Conservation (phyloP, 345 rosid genomes). For the Acer campestre region DNA sequence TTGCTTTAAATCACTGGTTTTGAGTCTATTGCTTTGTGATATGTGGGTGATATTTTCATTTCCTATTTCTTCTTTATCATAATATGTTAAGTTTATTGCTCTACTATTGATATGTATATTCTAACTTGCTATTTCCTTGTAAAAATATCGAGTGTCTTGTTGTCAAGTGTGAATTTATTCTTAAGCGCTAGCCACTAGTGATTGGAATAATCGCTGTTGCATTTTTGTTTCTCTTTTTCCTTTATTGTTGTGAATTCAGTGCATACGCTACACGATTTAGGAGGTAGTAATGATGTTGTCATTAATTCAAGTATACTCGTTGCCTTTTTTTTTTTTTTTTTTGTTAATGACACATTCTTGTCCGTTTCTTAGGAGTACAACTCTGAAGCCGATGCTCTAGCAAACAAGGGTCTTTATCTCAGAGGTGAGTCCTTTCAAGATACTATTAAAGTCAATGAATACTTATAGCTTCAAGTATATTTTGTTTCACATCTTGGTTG, state of each 20-base stretch:
- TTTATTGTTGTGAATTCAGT: not conserved
- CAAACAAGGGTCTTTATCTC: constrained; percentile 61
- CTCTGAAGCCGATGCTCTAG: constrained; percentile 73
- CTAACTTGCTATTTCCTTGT: not conserved
- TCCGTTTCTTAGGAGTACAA: constrained; percentile 53
- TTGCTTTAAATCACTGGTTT: too few species aligned
- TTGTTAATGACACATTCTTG: not conserved
- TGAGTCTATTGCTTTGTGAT: too few species aligned
- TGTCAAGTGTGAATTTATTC: not conserved
- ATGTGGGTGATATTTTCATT: too few species aligned
- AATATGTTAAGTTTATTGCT: too few species aligned
- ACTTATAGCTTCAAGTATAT: constrained; percentile 1
- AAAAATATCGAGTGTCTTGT: not conserved
- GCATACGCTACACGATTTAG: too few species aligned
- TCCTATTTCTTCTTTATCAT: too few species aligned
- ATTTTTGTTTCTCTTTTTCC: not conserved
- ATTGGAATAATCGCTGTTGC: not conserved
- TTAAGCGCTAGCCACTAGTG: not conserved
- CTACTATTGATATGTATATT: too few species aligned
- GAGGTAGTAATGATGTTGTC: not conserved
- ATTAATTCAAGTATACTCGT: too few species aligned
- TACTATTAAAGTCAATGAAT: not conserved
- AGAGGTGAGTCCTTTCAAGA: constrained; percentile 41
- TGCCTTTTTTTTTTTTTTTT: not conserved
- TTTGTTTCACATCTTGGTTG: constrained; percentile 2